Conservation (phyloP, 148 eudicot genomes). For the Chenopodium album region DNA sequence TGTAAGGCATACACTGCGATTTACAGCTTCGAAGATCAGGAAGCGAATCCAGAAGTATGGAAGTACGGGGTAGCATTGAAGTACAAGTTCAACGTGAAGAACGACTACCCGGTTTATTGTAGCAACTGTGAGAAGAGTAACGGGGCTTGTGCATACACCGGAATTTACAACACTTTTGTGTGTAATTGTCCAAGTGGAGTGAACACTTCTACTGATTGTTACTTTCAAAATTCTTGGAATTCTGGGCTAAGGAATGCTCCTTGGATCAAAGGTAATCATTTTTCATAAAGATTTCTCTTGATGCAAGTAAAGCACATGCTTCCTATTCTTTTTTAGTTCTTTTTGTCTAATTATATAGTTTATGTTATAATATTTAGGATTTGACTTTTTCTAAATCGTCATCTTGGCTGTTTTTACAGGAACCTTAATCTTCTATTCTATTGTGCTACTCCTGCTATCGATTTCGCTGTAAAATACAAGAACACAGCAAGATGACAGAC, state of each 20-base stretch:
- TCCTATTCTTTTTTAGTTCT: not conserved
- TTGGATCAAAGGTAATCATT: constrained; percentile 31
- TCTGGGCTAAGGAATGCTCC: constrained; percentile 35
- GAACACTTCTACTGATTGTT: constrained; percentile 68
- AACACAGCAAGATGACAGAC: constrained; percentile 7
- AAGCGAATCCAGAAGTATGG: constrained; percentile 58
- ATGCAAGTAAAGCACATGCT: constrained; percentile 26
- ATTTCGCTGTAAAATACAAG: constrained; percentile 5
- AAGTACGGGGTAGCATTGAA: constrained; percentile 68
- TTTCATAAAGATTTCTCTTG: constrained; percentile 9
- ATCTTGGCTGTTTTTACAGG: constrained; percentile 22
- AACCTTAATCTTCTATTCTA: constrained; percentile 25
- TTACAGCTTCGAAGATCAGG: constrained; percentile 54
- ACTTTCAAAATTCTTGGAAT: constrained; percentile 55
- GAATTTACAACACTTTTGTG: constrained; percentile 42
- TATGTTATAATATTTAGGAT: not conserved
- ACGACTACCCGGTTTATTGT: constrained; percentile 61
- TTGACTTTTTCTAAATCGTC: constrained; percentile 10
- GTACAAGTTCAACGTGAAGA: constrained; percentile 72
- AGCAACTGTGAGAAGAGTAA: constrained; percentile 69
- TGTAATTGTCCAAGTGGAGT: constrained; percentile 75
- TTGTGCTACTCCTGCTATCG: constrained; percentile 20
- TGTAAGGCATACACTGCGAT: constrained; percentile 75
- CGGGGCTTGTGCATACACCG: constrained; percentile 71
- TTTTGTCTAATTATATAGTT: not conserved